Conservation (phyloP, 2,329 filamentous ascomycete genomes). For the Elsinoe fawcettii region DNA sequence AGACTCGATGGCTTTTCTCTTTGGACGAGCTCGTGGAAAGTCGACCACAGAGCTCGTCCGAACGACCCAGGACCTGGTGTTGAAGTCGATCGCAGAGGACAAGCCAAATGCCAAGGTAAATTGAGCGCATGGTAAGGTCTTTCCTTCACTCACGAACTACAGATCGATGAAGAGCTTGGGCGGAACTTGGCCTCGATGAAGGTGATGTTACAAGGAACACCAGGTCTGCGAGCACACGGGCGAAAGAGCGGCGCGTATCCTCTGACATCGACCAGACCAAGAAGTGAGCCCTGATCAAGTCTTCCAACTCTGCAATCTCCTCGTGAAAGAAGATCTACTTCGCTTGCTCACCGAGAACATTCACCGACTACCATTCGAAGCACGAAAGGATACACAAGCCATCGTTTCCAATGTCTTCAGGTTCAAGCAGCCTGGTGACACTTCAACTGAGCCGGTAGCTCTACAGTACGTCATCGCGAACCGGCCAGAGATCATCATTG, state of each 20-base stretch:
- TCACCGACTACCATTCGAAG: conserved; percentile 84
- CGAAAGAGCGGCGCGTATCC: neutral
- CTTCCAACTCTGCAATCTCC: conserved; percentile 71
- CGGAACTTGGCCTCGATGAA: conserved; percentile 88
- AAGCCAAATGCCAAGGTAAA: conserved; percentile 50
- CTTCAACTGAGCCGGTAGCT: conserved; percentile 68
- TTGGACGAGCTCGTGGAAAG: conserved; percentile 55
- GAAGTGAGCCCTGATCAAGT: conserved; percentile 84
- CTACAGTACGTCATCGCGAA: conserved; percentile 82
- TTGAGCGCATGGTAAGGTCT: conserved; percentile 1
- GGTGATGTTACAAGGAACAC: conserved; percentile 82
- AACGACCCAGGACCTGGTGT: conserved; percentile 56
- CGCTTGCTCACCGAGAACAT: conserved; percentile 76
- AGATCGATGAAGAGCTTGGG: conserved; percentile 80
- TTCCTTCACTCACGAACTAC: conserved; percentile 14
- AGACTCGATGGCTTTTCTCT: conserved; percentile 60
- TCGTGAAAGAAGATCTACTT: conserved; percentile 84
- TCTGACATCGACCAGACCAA: conserved; percentile 53
- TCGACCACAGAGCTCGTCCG: conserved; percentile 54
- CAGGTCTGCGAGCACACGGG: conserved; percentile 50
- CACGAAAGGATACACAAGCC: conserved; percentile 88
- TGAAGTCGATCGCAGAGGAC: conserved; percentile 50
- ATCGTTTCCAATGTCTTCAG: conserved; percentile 94
- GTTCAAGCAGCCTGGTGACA: conserved; percentile 63
- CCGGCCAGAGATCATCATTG: conserved; percentile 77